Evolutionary conservation across 2,329 filamentous ascomycete genomes (phyloP).

Genomic region (Fusarium luffae): DNA sequence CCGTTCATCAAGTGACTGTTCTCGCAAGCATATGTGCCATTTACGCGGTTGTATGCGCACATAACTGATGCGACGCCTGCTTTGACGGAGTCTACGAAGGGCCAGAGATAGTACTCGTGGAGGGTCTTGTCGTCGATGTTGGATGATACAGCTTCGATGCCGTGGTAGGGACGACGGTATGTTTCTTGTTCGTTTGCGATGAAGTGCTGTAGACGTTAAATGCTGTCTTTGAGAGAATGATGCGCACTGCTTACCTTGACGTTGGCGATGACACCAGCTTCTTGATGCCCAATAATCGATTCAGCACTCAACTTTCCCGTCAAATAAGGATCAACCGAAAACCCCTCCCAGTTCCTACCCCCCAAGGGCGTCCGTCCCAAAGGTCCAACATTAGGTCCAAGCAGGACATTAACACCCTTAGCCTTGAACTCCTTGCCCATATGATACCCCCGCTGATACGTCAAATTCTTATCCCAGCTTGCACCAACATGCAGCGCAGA

Average conservation of each 20-base stretch:
- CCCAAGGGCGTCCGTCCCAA: slow-evolving; percentile 76
- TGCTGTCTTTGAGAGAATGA: accelerated
- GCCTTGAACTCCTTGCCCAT: slow-evolving; percentile 68
- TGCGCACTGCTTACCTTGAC: slow-evolving; percentile 69
- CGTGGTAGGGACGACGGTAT: slow-evolving; percentile 54
- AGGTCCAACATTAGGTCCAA: slow-evolving; percentile 78
- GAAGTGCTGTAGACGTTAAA: slow-evolving; percentile 56
- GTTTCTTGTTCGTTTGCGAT: slow-evolving; percentile 72
- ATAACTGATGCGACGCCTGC: slow-evolving; percentile 69
- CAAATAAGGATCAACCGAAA: slow-evolving; percentile 76
- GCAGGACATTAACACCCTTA: slow-evolving; percentile 72
- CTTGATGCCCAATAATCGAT: slow-evolving; percentile 79
- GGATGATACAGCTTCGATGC: slow-evolving; percentile 64
- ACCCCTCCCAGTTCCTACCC: slow-evolving; percentile 81
- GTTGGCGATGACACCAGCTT: slow-evolving; percentile 82
- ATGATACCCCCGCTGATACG: slow-evolving; percentile 61
- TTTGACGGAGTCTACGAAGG: slow-evolving; percentile 70
- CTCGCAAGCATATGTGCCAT: slow-evolving; percentile 79
- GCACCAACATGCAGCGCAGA: slow-evolving; percentile 61
- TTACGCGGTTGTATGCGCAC: slow-evolving; percentile 78
- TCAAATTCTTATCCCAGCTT: slow-evolving; percentile 65
- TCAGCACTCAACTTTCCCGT: slow-evolving; percentile 77
- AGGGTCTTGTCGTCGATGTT: slow-evolving; percentile 74
- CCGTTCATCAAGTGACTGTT: slow-evolving; percentile 77
- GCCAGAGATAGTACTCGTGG: slow-evolving; percentile 74